Evolutionary conservation across 2,329 filamentous ascomycete species (phyloP), one percentile per base, ranked within the genome.

Genomic region (Blastomyces percursus): DNA sequence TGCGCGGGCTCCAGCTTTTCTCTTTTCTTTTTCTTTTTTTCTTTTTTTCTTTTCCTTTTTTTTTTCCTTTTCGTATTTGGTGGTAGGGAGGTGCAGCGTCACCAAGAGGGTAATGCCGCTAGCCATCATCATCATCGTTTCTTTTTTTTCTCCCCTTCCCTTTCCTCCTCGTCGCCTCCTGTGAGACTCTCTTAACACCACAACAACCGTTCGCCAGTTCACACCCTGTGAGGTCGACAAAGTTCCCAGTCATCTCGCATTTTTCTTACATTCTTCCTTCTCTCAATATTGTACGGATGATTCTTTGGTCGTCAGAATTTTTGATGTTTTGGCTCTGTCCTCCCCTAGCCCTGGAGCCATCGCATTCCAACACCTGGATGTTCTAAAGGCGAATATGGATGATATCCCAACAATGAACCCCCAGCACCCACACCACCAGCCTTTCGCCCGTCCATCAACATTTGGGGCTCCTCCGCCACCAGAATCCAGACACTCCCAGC

Each of bases 391-490:
- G 48, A 14, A 16, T 46, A 40, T 19, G 38, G 56, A 30, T 40
- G 24, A 59, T n/a, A 59, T 60, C 57, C 48, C 44, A 46, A 67
- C 54, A 24, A 72, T 72, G 71, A 70, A 73, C 50, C 68, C 67
- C 58, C 69, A 66, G 35, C 70, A 67, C 42, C 70, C 70, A 7
- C 64, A 68, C 44, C 66, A 70, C 50, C 70, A 69, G 42, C 66
- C 67, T 64, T 72, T 72, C 59, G 67, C 71, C 19, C 73, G 73
- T 59, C 70, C 71, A 16, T 71, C 71, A 21, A 68, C 71, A 42
- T 68, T 74, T 54, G 69, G 70, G 48, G 64, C 64, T 50, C 66
- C 72, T n/a, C 71, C 69, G 61, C 71, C 69, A 62, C 71, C 70
- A 62, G 71, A 73, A 61, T 64, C 71, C 64, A 70, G 69, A 60